Evolutionary conservation across 305 asterid species (phyloP).

Genomic region (Fraxinus platypoda): DNA sequence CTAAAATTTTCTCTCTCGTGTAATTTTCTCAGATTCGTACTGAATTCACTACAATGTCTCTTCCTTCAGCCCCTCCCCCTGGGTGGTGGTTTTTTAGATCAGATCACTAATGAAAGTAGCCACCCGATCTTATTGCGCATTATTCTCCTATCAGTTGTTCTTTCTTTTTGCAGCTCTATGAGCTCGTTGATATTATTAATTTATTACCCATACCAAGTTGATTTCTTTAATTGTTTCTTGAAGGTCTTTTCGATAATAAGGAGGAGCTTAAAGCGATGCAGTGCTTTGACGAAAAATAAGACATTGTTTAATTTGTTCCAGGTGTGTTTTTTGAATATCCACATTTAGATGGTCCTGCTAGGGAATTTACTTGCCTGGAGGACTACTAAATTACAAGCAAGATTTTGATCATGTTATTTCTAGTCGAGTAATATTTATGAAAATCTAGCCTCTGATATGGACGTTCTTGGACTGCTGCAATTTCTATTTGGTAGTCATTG

Average conservation of each 20-base stretch:
- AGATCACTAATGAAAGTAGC: background rate
- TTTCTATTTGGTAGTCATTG: background rate
- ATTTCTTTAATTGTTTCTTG: slow-evolving; percentile 28
- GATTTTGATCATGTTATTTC: background rate
- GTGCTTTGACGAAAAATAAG: slow-evolving; percentile 85
- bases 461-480: background rate
- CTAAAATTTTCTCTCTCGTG: background rate
- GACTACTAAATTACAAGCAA: background rate
- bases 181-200: background rate
- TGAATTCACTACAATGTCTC: background rate
- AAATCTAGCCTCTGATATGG: background rate
- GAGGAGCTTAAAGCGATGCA: slow-evolving; percentile 95
- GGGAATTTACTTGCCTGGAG: background rate
- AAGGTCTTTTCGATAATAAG: slow-evolving; percentile 84
- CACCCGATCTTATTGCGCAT: background rate
- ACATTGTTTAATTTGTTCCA: slow-evolving; percentile 86
- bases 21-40: background rate
- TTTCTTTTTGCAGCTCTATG: background rate
- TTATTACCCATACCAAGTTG: slow-evolving; percentile 14
- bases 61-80: background rate
- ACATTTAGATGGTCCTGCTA: background rate
- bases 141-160: background rate
- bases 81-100: background rate
- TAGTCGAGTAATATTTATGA: background rate
- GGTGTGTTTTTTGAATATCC: slow-evolving; percentile 42